phyloP scores from a whole-genome alignment of 2,329 filamentous ascomycete genomes.

The Neonectria punicea region DNA sequence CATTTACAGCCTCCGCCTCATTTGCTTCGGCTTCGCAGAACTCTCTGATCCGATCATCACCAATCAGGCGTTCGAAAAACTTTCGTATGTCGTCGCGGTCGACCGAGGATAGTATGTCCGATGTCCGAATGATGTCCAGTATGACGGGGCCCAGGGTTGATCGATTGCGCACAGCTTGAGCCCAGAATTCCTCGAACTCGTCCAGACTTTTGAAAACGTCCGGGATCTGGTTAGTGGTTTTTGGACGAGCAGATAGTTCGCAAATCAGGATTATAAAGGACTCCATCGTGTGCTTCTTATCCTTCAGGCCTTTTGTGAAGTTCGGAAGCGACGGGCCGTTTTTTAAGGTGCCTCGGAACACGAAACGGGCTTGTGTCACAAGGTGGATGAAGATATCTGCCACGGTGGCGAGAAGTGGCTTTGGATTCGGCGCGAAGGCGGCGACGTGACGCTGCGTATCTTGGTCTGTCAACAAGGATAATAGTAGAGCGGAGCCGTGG shows the following conservation, averaged over 20 bases:
- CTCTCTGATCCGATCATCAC: constrained; percentile 23
- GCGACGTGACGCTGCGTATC: constrained; percentile 19
- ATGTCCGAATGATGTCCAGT: constrained; percentile 17
- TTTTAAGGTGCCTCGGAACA: constrained; percentile 27
- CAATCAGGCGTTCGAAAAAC: constrained; percentile 16
- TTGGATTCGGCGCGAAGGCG: constrained; percentile 35
- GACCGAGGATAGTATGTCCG: constrained; percentile 9
- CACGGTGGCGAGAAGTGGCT: constrained; percentile 29
- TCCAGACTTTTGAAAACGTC: constrained; percentile 26
- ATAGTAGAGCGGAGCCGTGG: constrained; percentile 48
- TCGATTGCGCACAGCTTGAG: constrained; percentile 13
- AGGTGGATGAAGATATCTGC: constrained; percentile 33
- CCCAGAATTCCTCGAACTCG: constrained; percentile 36
- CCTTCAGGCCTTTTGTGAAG: constrained; percentile 27
- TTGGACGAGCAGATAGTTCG: constrained; percentile 20
- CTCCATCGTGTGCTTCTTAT: constrained; percentile 31
- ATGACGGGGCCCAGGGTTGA: constrained; percentile 23
- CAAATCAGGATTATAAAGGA: constrained; percentile 31
- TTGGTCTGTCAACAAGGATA: constrained; percentile 45
- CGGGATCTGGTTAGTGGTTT: constrained; percentile 7
- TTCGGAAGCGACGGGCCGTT: constrained; percentile 30
- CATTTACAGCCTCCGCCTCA: constrained; percentile 36
- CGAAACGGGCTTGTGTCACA: constrained; percentile 21
- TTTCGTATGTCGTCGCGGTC: constrained; percentile 16
- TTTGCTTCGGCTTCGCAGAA: constrained; percentile 23